phyloP scores from a whole-genome alignment of 768 basidiomycete species.

The Leccinum boreale region DNA sequence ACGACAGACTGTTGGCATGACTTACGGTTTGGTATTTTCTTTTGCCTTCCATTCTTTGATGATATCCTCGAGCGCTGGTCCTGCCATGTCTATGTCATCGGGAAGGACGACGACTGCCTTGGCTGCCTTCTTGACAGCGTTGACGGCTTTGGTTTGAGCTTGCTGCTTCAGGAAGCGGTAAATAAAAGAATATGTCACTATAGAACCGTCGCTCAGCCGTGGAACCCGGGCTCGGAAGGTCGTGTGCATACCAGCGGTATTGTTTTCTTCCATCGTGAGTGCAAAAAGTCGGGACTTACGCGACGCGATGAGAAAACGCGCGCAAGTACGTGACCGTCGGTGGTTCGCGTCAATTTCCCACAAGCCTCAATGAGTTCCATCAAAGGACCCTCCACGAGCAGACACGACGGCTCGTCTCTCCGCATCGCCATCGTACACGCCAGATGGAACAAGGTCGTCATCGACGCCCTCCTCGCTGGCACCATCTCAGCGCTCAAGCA shows the following conservation, averaged over 20 bases:
- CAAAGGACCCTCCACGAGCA: conserved; percentile 68
- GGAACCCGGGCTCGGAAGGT: conserved; percentile 1
- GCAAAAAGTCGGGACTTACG: not conserved
- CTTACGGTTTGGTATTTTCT: conserved; percentile 31
- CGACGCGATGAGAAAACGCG: not conserved
- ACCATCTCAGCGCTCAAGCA: conserved; percentile 76
- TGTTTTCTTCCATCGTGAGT: conserved; percentile 42
- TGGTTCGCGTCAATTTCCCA: conserved; percentile 10
- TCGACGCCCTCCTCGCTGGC: conserved; percentile 82
- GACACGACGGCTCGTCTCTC: conserved; percentile 76
- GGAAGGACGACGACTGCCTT: conserved; percentile 59
- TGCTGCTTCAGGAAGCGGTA: conserved; percentile 68
- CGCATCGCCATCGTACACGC: conserved; percentile 94
- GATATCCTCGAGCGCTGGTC: conserved; percentile 61
- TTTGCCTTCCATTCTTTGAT: conserved; percentile 59
- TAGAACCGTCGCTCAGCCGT: conserved; percentile 3
- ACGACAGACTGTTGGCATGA: not conserved
- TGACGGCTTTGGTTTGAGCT: conserved; percentile 67
- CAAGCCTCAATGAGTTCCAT: conserved; percentile 42
- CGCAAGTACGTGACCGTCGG: not conserved
- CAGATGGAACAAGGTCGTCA: conserved; percentile 89
- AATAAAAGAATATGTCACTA: conserved; percentile 76
- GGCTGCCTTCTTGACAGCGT: conserved; percentile 71
- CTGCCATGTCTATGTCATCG: conserved; percentile 45
- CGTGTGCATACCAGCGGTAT: conserved; percentile 45